Base-by-base conservation (phyloP, 2,329 filamentous ascomycete genomes). In the Hypomyces rosellus region DNA sequence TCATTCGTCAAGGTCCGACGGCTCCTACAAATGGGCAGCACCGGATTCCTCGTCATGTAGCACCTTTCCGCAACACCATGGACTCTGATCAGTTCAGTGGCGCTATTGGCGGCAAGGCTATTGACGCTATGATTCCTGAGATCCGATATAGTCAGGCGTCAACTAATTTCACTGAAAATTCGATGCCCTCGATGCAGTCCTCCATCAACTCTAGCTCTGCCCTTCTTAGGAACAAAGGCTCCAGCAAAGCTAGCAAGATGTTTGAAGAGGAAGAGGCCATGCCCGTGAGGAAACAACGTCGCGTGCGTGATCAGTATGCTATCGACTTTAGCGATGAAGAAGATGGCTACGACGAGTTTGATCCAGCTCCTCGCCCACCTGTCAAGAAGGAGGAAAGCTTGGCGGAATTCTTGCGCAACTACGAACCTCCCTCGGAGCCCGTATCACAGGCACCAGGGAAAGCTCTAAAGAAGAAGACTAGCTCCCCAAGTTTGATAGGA, bases 241-340 rank as follows among this genome's bases (percentile, higher is more conserved):
- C 56, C 5, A 38, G 60, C 36, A 54, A 53, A 5, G 50, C 59
- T 8, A 64, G 61, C 44, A 71, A 66, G 46, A 66, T 69, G 47
- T 72, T 76, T 54, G 74, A 74, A 25, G 74, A 78, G 2, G 74
- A 75, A 1, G 72, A 78, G 45, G 74, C 75, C 61, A 77, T 83
- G 63, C 85, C 88, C 5, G 79, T 81, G 59, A 81, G 87, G 48
- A 95, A 88, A 62, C 88, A 85, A 41, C 81, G 85, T 42, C 83
- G 89, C 25, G 82, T 90, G 46, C 87, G 81, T 50, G 93, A 99
- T 61, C 93, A 92, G 0, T 97, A 97, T 58, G 89, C 90, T n/a
- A 89, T 97, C 55, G 91, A 96, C 62, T 74, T 83, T 30, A 87
- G 84, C 59, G 85, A 89, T 81, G 84, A 84, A 4, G 75, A 84